Evolutionary conservation across 768 basidiomycete genomes (phyloP).

Genomic region (Amanita pallidorosea): DNA sequence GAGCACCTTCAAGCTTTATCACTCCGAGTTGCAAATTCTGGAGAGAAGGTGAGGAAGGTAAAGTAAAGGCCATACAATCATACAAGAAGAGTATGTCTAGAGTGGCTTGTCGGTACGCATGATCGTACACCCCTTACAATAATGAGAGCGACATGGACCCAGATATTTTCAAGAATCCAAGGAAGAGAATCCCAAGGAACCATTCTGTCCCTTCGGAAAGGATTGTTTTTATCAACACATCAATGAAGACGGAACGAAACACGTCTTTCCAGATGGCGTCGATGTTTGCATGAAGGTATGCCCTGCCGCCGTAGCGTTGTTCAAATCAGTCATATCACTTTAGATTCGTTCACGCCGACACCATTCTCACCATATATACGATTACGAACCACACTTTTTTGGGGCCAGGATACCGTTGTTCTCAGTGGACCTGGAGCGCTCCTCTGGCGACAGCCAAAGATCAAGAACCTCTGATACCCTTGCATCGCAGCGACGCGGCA

Average conservation of each 20-base stretch:
- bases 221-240: conserved; percentile 77
- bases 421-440: not conserved
- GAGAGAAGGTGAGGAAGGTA: conserved; percentile 40
- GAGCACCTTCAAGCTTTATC: conserved; percentile 53
- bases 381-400: not conserved
- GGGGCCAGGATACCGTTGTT: not conserved
- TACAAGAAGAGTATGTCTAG: conserved; percentile 70
- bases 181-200: conserved; percentile 23
- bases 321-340: not conserved
- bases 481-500: not conserved
- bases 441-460: not conserved
- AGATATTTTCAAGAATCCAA: conserved; percentile 57
- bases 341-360: conserved; percentile 7
- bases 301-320: conserved; percentile 1
- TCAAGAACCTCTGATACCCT: not conserved
- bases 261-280: conserved; percentile 44
- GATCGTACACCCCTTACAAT: not conserved
- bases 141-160: not conserved
- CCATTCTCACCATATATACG: not conserved
- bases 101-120: conserved; percentile 53
- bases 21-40: conserved; percentile 67
- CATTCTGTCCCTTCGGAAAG: conserved; percentile 67
- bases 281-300: conserved; percentile 43
- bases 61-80: conserved; percentile 35
- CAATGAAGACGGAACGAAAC: conserved; percentile 54